phyloP scores from a whole-genome alignment of 2,329 filamentous ascomycete species.

The Alternaria sp. region DNA sequence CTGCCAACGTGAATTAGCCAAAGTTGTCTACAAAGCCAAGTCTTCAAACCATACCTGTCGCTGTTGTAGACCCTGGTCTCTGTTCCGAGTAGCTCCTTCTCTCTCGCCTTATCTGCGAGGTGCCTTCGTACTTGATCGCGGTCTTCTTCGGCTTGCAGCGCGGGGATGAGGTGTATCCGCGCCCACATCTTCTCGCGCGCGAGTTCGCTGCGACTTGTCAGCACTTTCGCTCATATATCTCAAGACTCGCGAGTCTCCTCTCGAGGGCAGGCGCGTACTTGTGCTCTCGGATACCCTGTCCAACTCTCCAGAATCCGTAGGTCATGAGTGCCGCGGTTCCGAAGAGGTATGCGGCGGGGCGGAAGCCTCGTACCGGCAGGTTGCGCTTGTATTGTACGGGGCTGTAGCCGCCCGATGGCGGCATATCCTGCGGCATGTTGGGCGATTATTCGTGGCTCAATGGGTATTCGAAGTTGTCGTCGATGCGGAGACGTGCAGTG shows the following conservation, averaged over 20 bases:
- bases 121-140: conserved; percentile 89
- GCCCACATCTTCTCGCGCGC: conserved; percentile 98
- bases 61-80: conserved; percentile 86
- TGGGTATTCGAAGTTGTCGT: conserved; percentile 31
- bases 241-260: background rate
- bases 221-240: conserved; percentile 1
- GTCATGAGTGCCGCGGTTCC: conserved; percentile 79
- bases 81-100: conserved; percentile 87
- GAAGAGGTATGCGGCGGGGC: conserved; percentile 77
- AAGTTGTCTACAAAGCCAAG: background rate
- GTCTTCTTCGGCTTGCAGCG: conserved; percentile 96
- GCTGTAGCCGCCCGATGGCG: conserved; percentile 90
- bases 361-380: conserved; percentile 88
- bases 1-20: conserved; percentile 27
- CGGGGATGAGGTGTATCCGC: conserved; percentile 89
- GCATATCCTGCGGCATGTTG: conserved; percentile 97
- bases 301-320: conserved; percentile 88
- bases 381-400: conserved; percentile 99
- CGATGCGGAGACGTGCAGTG: conserved; percentile 38
- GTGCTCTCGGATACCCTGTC: conserved; percentile 83
- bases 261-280: conserved; percentile 68
- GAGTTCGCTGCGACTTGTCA: conserved; percentile 72
- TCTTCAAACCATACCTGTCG: conserved; percentile 69
- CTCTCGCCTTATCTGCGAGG: conserved; percentile 83
- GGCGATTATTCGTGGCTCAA: conserved; percentile 35